Percentiles rank a stretch among this genome's conserved stretches.
phyloP scores from a whole-genome alignment of 495 filamentous ascomycete genomes.

The Penicillium silybi region DNA sequence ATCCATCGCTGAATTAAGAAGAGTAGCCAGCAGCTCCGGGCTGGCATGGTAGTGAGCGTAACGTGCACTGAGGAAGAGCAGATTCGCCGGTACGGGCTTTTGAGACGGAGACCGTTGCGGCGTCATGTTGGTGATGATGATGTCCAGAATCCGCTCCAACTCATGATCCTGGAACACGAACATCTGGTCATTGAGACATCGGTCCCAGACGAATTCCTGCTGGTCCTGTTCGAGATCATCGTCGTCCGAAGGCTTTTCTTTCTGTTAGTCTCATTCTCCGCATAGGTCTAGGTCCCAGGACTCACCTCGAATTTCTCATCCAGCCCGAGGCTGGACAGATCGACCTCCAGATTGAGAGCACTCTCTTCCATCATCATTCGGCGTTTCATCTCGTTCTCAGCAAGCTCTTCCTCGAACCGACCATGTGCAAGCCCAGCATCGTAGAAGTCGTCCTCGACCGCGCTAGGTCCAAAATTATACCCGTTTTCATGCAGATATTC shows the following conservation, averaged over 20 bases:
- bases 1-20: constrained; percentile 84
- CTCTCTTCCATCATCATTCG: constrained; percentile 99
- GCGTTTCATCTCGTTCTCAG: constrained; percentile 90
- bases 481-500: constrained; percentile 91
- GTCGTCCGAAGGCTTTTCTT: constrained; percentile 60
- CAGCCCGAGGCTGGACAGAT: constrained; percentile 90
- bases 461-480: constrained; percentile 80
- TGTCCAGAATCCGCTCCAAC: constrained; percentile 81
- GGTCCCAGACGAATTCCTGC: constrained; percentile 96
- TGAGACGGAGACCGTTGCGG: constrained; percentile 92
- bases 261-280: not conserved
- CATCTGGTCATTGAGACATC: constrained; percentile 97
- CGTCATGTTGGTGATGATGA: constrained; percentile 97
- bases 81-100: constrained; percentile 95
- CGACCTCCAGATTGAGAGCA: constrained; percentile 93
- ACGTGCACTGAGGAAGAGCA: constrained; percentile 90
- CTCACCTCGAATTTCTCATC: constrained; percentile 92
- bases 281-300: not conserved
- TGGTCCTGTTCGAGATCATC: constrained; percentile 79
- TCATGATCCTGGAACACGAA: constrained; percentile 98
- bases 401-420: constrained; percentile 93
- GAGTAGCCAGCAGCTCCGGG: constrained; percentile 71
- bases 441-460: constrained; percentile 95
- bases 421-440: constrained; percentile 89
- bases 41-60: constrained; percentile 97